Evolutionary conservation across 176 grass and related monocot species (phyloP).

Genomic region (Cenchrus purpureus): DNA sequence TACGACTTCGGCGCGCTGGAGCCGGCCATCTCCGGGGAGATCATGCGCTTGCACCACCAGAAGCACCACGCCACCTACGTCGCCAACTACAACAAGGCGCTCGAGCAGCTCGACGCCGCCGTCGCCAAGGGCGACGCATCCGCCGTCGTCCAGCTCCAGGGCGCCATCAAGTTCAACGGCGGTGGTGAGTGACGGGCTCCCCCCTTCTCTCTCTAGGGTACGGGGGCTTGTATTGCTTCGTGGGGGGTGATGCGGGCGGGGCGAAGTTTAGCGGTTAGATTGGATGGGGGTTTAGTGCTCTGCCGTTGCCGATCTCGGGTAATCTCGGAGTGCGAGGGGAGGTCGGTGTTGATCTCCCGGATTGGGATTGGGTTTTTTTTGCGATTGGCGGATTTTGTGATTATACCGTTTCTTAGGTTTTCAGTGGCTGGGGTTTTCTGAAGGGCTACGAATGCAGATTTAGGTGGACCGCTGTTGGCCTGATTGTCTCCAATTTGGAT

Average conservation of each 20-base stretch:
- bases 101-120: slow-evolving; percentile 90
- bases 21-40: slow-evolving; percentile 85
- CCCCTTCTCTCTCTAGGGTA: neutral
- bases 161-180: slow-evolving; percentile 99
- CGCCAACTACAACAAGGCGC: slow-evolving; percentile 98
- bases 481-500: neutral
- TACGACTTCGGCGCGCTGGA: slow-evolving; percentile 96
- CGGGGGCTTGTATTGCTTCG: neutral
- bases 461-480: neutral
- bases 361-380: neutral
- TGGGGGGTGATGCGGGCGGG: neutral
- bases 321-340: neutral
- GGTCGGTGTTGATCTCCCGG: neutral
- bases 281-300: neutral
- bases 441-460: slow-evolving; percentile 2
- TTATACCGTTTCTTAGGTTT: slow-evolving; percentile 6
- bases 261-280: neutral
- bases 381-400: neutral
- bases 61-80: slow-evolving; percentile 99
- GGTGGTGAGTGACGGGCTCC: slow-evolving; percentile 51
- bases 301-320: slow-evolving; percentile 12
- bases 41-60: slow-evolving; percentile 95
- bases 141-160: slow-evolving; percentile 75
- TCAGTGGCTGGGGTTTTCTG: neutral
- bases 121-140: slow-evolving; percentile 67